These are phyloP conservation scores for Acanthamoeba lenticulata DNA, from an alignment of 208 protist species.

Conservation along the genomic window DNA sequence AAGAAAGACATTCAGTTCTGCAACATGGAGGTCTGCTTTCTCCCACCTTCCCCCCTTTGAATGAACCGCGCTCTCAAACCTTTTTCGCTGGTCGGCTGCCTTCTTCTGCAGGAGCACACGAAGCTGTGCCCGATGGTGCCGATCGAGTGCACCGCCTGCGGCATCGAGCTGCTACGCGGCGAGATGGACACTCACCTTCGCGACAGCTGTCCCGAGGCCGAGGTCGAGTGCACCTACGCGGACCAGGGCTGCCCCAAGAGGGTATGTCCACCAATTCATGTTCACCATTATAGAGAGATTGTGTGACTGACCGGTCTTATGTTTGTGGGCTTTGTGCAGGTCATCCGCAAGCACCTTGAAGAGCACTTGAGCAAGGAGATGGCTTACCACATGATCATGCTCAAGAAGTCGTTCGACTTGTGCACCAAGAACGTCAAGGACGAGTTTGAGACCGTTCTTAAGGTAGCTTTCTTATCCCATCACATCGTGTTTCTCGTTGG, in stretches of 20 bases:
- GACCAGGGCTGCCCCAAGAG: constrained; percentile 11
- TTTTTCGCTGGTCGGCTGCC: background rate
- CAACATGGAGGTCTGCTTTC: constrained; percentile 37
- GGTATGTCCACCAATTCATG: background rate
- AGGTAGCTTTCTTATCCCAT: background rate
- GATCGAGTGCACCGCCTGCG: constrained; percentile 65
- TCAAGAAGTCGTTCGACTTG: constrained; percentile 50
- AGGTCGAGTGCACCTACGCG: constrained; percentile 1
- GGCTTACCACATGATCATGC: constrained; percentile 48
- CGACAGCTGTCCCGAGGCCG: background rate
- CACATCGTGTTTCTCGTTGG: background rate
- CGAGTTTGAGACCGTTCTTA: constrained; percentile 38
- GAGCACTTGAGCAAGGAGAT: constrained; percentile 34
- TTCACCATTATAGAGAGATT: too few species aligned
- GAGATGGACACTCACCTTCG: constrained; percentile 21
- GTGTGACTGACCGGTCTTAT: too few species aligned
- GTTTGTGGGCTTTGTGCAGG: background rate
- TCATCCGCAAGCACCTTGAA: constrained; percentile 27
- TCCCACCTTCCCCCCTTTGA: background rate
- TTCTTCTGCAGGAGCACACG: constrained; percentile 70
- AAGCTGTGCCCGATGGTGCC: constrained; percentile 66
- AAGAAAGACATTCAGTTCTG: constrained; percentile 19
- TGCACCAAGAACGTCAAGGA: constrained; percentile 36
- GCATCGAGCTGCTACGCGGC: background rate
- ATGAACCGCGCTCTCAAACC: background rate